Base-by-base conservation (phyloP, 2,329 filamentous ascomycete species). In the Cyphellophora attinorum region DNA sequence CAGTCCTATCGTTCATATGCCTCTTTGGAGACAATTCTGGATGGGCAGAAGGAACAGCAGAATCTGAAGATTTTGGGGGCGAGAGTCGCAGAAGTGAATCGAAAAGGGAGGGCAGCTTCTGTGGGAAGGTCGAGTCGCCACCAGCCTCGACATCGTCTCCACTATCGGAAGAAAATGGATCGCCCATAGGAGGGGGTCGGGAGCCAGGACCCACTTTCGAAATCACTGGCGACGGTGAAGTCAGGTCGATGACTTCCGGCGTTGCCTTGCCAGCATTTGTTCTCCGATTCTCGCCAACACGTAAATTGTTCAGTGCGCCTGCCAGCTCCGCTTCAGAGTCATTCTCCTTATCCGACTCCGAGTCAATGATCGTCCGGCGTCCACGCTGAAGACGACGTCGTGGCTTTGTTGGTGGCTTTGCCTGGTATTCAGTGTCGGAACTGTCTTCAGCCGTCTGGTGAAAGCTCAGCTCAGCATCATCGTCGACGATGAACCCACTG, bases 401-500 rank as follows among this genome's bases (percentile, higher is more conserved):
- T 6, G 29, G 13, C 29, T 32, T 15, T 10, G 16, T 17, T 19
- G 23, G 29, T 40, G 23, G 31, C 33, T 14, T 33, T 35, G 29
- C 31, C 27, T 29, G 27, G n/a, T 25, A 25, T 8, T 31, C 21
- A 14, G 34, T 31, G 25, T 25, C 17, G 14, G 41, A 38, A 10
- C 37, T 34, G 15, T 38, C 35, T 6, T 30, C 34, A n/a, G 45
- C 37, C 23, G 35, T 42, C 8, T 41, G 42, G 33, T 48, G 35
- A 34, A 40, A 44, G 32, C 44, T 52, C 30, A 49, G 34, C 14
- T 46, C 44, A 4, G 41, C 48, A 27, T 52, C 41, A 29, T 51
- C 50, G 21, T 47, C 51, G 4, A 51, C 48, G 34, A 51, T 49
- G 28, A 51, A 51, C 6, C 48, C 48, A 35, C 45, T 49, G 19